Base-by-base conservation (phyloP, 2,329 filamentous ascomycete species). In the Ophiosphaerella herpotricha region DNA sequence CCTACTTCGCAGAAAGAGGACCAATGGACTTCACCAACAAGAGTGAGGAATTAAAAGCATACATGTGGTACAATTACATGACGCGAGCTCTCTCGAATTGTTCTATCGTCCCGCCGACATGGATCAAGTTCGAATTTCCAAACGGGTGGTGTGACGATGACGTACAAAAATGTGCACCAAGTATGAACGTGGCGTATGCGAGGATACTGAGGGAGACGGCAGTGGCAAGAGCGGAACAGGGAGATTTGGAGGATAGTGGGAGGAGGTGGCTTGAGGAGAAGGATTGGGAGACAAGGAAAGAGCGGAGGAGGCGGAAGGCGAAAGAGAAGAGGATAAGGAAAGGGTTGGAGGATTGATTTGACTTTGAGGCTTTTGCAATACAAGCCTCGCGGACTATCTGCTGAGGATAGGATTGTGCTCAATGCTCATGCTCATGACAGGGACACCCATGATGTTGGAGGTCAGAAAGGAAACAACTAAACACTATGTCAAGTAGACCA, bases 191-290 rank as follows among this genome's bases (percentile, higher is more conserved):
- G 38, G 55, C 52, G 18, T 49, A 55, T 32, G 34, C 29, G 35
- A 35, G 21, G 8, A 35, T 55, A 16, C 39, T 38, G 33, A 50
- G 34, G 31, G 56, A 49, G 34, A 39, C 31, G 24, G 37, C 37
- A 8, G 11, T 11, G 41, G 36, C 7, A 1, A 11, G 18, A 11
- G 29, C 14, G n/a, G 43, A 43, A 4, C 43, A 39, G n/a, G 36
- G 34, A 33, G 13, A 39, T 32, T 33, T 61, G 14, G 54, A 61
- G 41, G 50, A 58, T 18, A 46, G 46, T 40, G 54, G 58, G 36
- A 52, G 39, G 46, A 55, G 33, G 46, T 57, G 45, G 51, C 9
- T 51, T 32, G 50, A 55, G 31, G 48, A 53, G 31, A 32, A 34
- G 23, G 50, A 26, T 37, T 18, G 32, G 9, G 48, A 42, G 8